A percentile compares a stretch with the other conserved stretches of the same genome.
Evolutionary conservation across 2,329 filamentous ascomycete species (phyloP).

Genomic region (Diaporthe longicolla): DNA sequence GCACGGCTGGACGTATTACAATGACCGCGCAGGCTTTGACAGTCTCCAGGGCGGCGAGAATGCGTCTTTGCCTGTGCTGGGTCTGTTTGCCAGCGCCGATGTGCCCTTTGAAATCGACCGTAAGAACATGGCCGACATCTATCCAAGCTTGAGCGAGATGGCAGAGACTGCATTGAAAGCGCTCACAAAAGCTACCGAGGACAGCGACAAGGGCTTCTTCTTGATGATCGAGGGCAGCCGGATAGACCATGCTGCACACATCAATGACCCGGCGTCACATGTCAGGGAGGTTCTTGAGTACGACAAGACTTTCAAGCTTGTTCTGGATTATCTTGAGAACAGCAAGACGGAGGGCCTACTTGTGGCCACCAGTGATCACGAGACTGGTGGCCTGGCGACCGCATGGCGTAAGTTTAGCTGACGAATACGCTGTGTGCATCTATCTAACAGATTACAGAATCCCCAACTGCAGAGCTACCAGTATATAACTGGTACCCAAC

Average conservation of each 20-base stretch:
- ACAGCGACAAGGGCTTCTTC: slow-evolving; percentile 95
- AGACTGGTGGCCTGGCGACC: slow-evolving; percentile 89
- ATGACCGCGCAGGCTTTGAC: slow-evolving; percentile 82
- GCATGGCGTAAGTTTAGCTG: slow-evolving; percentile 75
- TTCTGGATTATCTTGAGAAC: slow-evolving; percentile 86
- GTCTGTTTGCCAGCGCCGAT: slow-evolving; percentile 85
- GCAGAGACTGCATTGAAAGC: slow-evolving; percentile 83
- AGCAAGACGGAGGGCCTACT: slow-evolving; percentile 83
- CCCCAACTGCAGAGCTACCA: slow-evolving; percentile 57
- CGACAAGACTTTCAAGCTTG: slow-evolving; percentile 85
- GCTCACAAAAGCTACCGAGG: slow-evolving; percentile 83
- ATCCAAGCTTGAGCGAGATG: slow-evolving; percentile 95
- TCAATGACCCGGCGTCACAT: slow-evolving; percentile 86
- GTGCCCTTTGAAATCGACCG: slow-evolving; percentile 96
- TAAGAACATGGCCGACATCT: slow-evolving; percentile 80
- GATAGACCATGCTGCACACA: slow-evolving; percentile 94
- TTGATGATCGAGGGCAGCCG: slow-evolving; percentile 98
- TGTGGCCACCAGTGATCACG: slow-evolving; percentile 94
- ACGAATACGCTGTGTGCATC: background rate
- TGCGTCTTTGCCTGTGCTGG: slow-evolving; percentile 84
- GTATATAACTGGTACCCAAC: slow-evolving; percentile 84
- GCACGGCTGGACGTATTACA: slow-evolving; percentile 83
- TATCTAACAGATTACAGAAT: slow-evolving; percentile 36
- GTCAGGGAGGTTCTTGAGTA: slow-evolving; percentile 96
- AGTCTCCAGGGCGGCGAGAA: slow-evolving; percentile 75